Base-by-base conservation (phyloP, 129 eudicot genomes). In the Saussurea involucrata region DNA sequence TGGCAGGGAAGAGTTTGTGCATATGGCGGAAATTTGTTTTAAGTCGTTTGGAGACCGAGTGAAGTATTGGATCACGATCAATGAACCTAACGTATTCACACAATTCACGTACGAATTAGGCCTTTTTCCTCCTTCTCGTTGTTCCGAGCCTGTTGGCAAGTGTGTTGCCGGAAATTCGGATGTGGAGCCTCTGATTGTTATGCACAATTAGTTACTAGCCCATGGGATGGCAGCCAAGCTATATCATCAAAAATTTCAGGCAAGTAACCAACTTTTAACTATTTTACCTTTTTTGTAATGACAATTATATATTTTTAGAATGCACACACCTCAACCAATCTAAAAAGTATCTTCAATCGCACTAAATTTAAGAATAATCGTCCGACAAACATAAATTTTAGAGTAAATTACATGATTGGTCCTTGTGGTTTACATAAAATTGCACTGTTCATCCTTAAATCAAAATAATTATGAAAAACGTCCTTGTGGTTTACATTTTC, bases 61-160 rank as follows among this genome's bases (percentile, higher is more conserved):
- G 73, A 89, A 80, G 82, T 32, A 85, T 25, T 87, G 90, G 92
- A 42, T 34, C 7, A 87, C 88, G 0, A 84, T 89, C 61, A 89
- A 87, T 17, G 95, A 89, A 57, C 92, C 95, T 33, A 89, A 89
- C 53, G n/a, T 84, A 7, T 70, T 72, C 18, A 46, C 82, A 1
- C 65, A 67, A 42, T 55, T 69, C 66, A 86, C 75, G 1, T 89
- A 84, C 24, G 34, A 22, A 25, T 25, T 6, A 27, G 91, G 86
- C 15, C 4, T 0, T 1, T 85, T 9, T 71, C 95, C 91, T 12
- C 95, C 95, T 8, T 78, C 66, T 72, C 91, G 63, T 65, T 89
- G 95, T 66, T 89, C 91, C 6, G 78, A 36, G 24, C 91, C 94
- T 31, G 82, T 87, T 18, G 95, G 89, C 18, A 65, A 78, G 24